phyloP scores from a whole-genome alignment of 2,329 filamentous ascomycete genomes.

The Cordyceps javanica region DNA sequence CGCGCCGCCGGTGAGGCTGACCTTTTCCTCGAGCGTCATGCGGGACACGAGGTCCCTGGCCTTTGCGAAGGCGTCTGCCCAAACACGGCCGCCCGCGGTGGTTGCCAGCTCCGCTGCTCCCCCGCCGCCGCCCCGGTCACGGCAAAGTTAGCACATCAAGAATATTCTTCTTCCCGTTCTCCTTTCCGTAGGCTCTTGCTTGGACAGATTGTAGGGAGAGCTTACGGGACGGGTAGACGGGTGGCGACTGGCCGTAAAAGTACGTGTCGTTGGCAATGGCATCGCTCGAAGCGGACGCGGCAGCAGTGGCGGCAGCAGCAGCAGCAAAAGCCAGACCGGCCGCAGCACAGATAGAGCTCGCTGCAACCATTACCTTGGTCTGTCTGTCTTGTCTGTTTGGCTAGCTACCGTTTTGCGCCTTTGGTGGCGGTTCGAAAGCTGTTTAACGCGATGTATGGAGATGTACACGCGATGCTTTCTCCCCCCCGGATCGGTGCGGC shows the following conservation, averaged over 20 bases:
- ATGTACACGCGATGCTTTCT: too few species aligned
- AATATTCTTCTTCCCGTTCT: too few species aligned
- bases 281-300: slow-evolving; percentile 12
- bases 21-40: slow-evolving; percentile 72
- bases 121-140: too few species aligned
- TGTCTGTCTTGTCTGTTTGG: neutral
- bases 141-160: too few species aligned
- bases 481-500: too few species aligned
- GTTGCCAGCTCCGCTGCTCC: slow-evolving; percentile 52
- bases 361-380: slow-evolving; percentile 1
- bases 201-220: slow-evolving; percentile 7
- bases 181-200: too few species aligned
- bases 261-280: slow-evolving; percentile 33
- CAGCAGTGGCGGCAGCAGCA: slow-evolving; percentile 7
- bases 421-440: too few species aligned
- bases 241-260: slow-evolving; percentile 45
- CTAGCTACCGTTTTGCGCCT: neutral
- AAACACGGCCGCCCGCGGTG: slow-evolving; percentile 55
- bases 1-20: slow-evolving; percentile 70
- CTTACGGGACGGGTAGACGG: slow-evolving; percentile 47
- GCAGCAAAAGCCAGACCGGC: too few species aligned
- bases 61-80: slow-evolving; percentile 61
- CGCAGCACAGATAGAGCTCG: neutral
- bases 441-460: too few species aligned
- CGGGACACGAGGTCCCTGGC: slow-evolving; percentile 63